phyloP scores from a whole-genome alignment of 1,284 basidiomycete species.

The Tylopilus sp. region DNA sequence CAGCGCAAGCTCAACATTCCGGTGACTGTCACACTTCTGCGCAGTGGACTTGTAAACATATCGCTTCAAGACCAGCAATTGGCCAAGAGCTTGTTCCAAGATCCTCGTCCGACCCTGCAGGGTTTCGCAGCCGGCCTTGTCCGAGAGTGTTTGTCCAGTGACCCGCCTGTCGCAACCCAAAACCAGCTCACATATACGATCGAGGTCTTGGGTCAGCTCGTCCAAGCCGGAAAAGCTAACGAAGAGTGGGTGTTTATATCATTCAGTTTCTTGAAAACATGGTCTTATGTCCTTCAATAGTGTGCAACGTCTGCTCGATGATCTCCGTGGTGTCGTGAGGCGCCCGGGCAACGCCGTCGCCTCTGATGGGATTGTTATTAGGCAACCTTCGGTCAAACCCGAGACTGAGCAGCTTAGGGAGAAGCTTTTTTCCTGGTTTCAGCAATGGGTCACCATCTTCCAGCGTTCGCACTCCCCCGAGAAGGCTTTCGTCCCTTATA shows the following conservation, averaged over 20 bases:
- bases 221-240: constrained; percentile 72
- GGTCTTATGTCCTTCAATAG: constrained; percentile 33
- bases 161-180: constrained; percentile 77
- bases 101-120: constrained; percentile 75
- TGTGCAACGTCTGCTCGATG: constrained; percentile 62
- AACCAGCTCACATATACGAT: constrained; percentile 80
- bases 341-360: constrained; percentile 33
- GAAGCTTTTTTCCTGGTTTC: constrained; percentile 72
- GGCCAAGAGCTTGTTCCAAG: constrained; percentile 81
- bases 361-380: constrained; percentile 37
- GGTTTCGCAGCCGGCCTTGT: constrained; percentile 85
- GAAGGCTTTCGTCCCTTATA: constrained; percentile 96
- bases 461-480: constrained; percentile 88
- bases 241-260: constrained; percentile 59
- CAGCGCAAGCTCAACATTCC: constrained; percentile 95
- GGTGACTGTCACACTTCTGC: constrained; percentile 86
- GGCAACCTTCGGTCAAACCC: constrained; percentile 55
- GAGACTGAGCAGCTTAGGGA: constrained; percentile 70
- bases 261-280: constrained; percentile 1
- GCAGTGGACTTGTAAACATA: constrained; percentile 78
- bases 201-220: constrained; percentile 73
- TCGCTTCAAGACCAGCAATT: constrained; percentile 87
- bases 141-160: constrained; percentile 79
- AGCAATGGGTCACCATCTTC: constrained; percentile 95
- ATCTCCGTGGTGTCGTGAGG: constrained; percentile 62